These are phyloP conservation scores for Cystofilobasidium macerans DNA, from an alignment of 768 basidiomycete species.

Conservation along the genomic window DNA sequence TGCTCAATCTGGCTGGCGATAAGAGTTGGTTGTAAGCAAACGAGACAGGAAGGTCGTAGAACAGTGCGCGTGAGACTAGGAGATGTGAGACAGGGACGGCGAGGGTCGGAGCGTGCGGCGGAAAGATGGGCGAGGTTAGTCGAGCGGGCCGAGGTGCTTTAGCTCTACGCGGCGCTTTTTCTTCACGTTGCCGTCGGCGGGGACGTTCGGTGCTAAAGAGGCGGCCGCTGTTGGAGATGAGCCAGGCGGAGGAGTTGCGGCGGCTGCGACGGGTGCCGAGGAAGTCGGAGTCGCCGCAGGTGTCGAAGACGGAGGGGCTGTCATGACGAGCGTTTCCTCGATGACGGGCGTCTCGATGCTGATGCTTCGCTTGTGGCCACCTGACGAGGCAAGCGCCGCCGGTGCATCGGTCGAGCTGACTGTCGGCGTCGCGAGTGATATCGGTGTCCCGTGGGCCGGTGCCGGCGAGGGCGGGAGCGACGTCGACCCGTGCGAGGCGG, in stretches of 20 bases:
- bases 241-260: background rate
- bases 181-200: slow-evolving; percentile 4
- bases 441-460: background rate
- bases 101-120: too few relatives aligned
- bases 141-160: background rate
- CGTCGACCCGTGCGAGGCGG: background rate
- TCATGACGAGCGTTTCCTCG: background rate
- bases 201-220: background rate
- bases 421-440: background rate
- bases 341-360: background rate
- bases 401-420: background rate
- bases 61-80: too few relatives aligned
- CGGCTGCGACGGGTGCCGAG: background rate
- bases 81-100: too few relatives aligned
- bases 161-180: slow-evolving; percentile 19
- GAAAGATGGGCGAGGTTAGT: too few relatives aligned
- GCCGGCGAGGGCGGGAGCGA: background rate
- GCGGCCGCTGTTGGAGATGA: background rate
- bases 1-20: too few relatives aligned
- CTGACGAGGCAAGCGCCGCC: background rate
- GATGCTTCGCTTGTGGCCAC: background rate
- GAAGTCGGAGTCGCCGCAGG: background rate
- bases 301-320: background rate
- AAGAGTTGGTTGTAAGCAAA: too few relatives aligned
- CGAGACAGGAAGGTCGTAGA: too few relatives aligned